Evolutionary conservation across 2,329 filamentous ascomycete genomes (phyloP).

Genomic region (Penicillium sclerotigenum): DNA sequence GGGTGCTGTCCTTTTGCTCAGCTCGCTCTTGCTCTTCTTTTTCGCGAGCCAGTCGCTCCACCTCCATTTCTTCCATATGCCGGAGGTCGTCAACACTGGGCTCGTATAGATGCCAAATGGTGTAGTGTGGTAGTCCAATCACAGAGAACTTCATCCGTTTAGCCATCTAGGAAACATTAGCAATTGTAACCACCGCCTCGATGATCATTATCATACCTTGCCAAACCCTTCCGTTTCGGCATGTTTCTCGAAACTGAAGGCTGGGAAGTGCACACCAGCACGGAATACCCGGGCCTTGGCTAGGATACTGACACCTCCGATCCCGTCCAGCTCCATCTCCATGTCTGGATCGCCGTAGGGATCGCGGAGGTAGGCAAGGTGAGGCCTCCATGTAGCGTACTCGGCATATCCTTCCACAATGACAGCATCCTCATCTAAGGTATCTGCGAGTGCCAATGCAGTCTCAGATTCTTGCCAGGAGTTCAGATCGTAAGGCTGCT

Average conservation of each 20-base stretch:
- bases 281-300: conserved; percentile 96
- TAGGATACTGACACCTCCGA: conserved; percentile 94
- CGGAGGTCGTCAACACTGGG: conserved; percentile 96
- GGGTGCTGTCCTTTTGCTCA: conserved; percentile 72
- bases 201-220: conserved; percentile 63
- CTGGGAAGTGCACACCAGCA: conserved; percentile 92
- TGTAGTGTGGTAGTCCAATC: conserved; percentile 93
- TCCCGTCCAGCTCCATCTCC: conserved; percentile 99
- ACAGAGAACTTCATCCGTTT: conserved; percentile 95
- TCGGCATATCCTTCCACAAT: conserved; percentile 99
- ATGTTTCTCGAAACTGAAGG: conserved; percentile 98
- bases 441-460: conserved; percentile 86
- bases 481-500: conserved; percentile 97
- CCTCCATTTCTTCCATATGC: conserved; percentile 98
- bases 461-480: conserved; percentile 99
- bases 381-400: conserved; percentile 96
- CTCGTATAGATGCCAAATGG: conserved; percentile 99
- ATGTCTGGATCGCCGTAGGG: conserved; percentile 97
- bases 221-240: conserved; percentile 98
- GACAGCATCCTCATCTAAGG: conserved; percentile 93
- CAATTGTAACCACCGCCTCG: neutral
- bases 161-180: conserved; percentile 68
- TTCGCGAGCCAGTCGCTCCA: conserved; percentile 75
- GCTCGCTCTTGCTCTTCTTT: conserved; percentile 72
- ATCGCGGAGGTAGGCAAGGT: conserved; percentile 93